Base-by-base conservation (phyloP, 768 basidiomycete species). In the Trametes sanguinea region DNA sequence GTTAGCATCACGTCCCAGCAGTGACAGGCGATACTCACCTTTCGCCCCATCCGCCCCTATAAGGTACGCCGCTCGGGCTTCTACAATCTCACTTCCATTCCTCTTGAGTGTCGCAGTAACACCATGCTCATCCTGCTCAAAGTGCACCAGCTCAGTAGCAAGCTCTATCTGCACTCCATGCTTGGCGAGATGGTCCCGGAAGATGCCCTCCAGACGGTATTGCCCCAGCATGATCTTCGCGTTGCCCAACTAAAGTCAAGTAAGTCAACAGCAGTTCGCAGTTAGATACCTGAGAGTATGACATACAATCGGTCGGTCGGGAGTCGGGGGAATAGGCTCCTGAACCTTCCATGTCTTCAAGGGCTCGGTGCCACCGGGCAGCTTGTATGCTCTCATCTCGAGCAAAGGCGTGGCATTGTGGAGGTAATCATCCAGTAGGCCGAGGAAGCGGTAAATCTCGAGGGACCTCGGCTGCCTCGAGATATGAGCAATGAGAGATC, bases 21-120 rank as follows among this genome's bases (percentile, higher is more conserved):
- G 51, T 27, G 16, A 3, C 1, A 5, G 14, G 35, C 4, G 6
- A 13, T 27, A 11, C 67, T 40, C 7, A 72, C 75, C 70, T 62
- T 63, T 68, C 0, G 77, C 80, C 13, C 79, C 78, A 60, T 81
- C 82, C 0, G 75, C 69, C 2, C 80, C 80, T 10, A 81, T 67
- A 0, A 83, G 62, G 63, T 71, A 80, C 2, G 71, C 67, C 16
- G 63, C 67, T 7, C 60, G 66, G 5, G 73, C 60, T 2, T 51
- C 46, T 39, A 72, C 72, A 30, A 68, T 29, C 1, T 66, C 75
- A 2, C 71, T 39, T 8, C 27, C 64, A 5, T 39, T 53, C 45
- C 69, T 73, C 7, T 63, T 63, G 13, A 79, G 29, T 17, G 64
- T 67, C 2, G 71, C 75, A 0, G 65, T 61, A 6, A 80, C 76